Evolutionary conservation across 352 stramenopile species (phyloP).

Genomic region (Thalassiosira tumida): DNA sequence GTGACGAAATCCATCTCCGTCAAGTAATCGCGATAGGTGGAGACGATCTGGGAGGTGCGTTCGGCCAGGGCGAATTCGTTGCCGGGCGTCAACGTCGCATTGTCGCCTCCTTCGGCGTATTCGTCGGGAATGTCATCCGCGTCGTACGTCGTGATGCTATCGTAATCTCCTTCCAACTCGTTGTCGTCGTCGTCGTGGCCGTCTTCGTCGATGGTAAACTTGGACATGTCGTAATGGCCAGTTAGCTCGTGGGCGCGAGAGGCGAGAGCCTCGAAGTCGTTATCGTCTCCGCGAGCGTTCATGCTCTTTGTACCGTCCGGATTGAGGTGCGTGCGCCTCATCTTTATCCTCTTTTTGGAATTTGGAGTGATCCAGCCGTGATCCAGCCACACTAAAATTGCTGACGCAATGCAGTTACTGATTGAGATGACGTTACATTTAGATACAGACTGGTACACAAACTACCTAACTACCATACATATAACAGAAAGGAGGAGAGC

Average conservation of each 20-base stretch:
- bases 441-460: background rate
- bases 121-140: background rate
- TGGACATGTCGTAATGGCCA: background rate
- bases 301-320: no score
- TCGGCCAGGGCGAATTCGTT: background rate
- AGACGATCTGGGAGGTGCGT: slow-evolving; percentile 33
- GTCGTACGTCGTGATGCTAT: background rate
- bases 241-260: background rate
- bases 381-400: background rate
- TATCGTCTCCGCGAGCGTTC: no score
- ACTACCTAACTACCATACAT: background rate
- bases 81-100: no score
- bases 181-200: slow-evolving; percentile 4
- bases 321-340: no score
- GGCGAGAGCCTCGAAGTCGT: no score
- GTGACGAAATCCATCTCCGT: slow-evolving; percentile 22
- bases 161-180: background rate
- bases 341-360: no score
- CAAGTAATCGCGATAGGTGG: slow-evolving; percentile 42
- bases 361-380: background rate
- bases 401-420: background rate
- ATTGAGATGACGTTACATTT: no score
- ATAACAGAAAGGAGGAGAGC: background rate
- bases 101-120: no score
- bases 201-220: background rate